phyloP scores from a whole-genome alignment of 371 early-diverging fungal species.

The Capillidium heterosporum region DNA sequence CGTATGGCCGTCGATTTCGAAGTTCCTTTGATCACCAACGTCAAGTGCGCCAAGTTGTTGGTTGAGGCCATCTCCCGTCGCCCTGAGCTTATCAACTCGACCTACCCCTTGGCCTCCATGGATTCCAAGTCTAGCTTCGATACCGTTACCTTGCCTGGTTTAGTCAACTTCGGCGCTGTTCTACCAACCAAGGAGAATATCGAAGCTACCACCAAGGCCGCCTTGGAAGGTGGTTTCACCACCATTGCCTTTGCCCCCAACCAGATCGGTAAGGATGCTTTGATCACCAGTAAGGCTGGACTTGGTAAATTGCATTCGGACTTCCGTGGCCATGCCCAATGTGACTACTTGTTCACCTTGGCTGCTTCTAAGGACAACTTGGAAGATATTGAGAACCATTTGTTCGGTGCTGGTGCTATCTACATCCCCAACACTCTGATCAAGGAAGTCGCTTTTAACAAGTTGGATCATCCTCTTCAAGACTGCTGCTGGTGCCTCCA shows the following conservation, averaged over 20 bases:
- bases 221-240: constrained; percentile 77
- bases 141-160: constrained; percentile 65
- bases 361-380: constrained; percentile 46
- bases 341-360: constrained; percentile 58
- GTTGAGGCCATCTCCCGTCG: constrained; percentile 75
- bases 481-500: background rate
- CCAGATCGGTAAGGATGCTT: background rate
- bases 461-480: constrained; percentile 41
- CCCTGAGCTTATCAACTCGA: constrained; percentile 4
- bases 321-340: constrained; percentile 32
- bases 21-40: constrained; percentile 88
- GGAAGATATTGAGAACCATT: constrained; percentile 8
- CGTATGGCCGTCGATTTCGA: constrained; percentile 94
- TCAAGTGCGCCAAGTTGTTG: constrained; percentile 94
- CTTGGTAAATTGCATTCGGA: constrained; percentile 10
- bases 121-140: constrained; percentile 80
- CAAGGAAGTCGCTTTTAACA: constrained; percentile 41
- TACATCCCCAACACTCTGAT: constrained; percentile 33
- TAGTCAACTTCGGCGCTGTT: constrained; percentile 60
- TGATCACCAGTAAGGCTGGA: background rate
- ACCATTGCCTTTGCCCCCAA: constrained; percentile 16
- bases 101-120: constrained; percentile 51
- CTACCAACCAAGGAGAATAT: constrained; percentile 17
- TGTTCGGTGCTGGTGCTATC: constrained; percentile 29
- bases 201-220: constrained; percentile 16